A percentile compares a stretch with the other conserved stretches of the same genome.
phyloP scores from a whole-genome alignment of 2,329 filamentous ascomycete species.

The Fusarium miscanthi region DNA sequence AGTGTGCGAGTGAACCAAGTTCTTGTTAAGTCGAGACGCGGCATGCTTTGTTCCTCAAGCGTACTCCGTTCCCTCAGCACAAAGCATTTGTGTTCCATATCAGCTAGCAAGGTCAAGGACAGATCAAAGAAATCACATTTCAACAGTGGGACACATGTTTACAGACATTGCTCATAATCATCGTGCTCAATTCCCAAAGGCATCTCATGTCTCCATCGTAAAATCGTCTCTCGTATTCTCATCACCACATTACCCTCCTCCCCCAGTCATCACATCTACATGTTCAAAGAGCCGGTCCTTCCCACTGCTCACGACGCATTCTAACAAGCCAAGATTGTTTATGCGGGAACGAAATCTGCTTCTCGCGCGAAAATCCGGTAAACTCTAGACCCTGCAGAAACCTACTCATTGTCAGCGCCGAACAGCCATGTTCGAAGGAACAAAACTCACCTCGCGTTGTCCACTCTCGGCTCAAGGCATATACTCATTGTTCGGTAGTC shows the following conservation, averaged over 20 bases:
- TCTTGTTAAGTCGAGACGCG: neutral
- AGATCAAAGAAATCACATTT: neutral
- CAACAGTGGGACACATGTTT: accelerated
- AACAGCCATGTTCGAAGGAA: neutral
- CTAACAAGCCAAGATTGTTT: constrained; percentile 92
- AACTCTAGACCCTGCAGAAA: constrained; percentile 72
- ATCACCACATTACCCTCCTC: neutral
- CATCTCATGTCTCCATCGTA: neutral
- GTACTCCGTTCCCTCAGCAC: neutral
- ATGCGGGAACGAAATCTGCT: constrained; percentile 87
- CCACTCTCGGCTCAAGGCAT: constrained; percentile 88
- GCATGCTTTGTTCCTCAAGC: neutral
- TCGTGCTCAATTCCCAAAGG: neutral
- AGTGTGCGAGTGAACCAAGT: neutral
- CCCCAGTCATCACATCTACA: neutral
- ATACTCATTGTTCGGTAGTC: constrained; percentile 86
- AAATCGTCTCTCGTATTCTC: constrained; percentile 35
- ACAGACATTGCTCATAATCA: accelerated
- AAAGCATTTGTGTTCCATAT: neutral
- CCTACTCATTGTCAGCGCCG: constrained; percentile 31
- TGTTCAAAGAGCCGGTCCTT: constrained; percentile 69
- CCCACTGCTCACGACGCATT: constrained; percentile 82
- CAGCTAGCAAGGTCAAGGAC: neutral
- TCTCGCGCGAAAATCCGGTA: constrained; percentile 86
- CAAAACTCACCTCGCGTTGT: constrained; percentile 81